phyloP scores from a whole-genome alignment of 306 rosid genomes.

The Prunus persica region DNA sequence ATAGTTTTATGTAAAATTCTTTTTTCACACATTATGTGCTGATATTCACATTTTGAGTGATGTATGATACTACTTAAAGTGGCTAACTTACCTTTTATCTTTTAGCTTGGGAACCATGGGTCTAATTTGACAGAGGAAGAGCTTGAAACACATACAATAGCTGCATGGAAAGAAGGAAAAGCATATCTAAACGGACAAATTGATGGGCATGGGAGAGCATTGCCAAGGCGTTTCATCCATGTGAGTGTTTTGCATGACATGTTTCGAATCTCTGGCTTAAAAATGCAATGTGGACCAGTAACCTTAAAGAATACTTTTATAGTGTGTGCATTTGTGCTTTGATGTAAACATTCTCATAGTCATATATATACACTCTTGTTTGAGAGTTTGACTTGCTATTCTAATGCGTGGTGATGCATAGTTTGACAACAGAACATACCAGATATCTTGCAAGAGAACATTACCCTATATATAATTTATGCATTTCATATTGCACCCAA shows the following conservation, averaged over 20 bases:
- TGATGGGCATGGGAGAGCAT: constrained; percentile 60
- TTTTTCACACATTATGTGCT: background rate
- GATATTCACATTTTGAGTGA: background rate
- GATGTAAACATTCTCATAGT: background rate
- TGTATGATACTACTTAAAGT: constrained; percentile 16
- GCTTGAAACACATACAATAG: constrained; percentile 95
- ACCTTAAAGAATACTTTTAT: background rate
- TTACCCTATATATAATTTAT: background rate
- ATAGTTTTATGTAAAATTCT: constrained; percentile 1
- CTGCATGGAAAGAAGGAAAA: constrained; percentile 98
- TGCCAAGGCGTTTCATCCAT: constrained; percentile 61
- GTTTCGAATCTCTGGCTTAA: constrained; percentile 1
- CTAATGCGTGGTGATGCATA: background rate
- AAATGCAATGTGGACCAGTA: constrained; percentile 1
- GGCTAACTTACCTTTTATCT: constrained; percentile 27
- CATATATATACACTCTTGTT: background rate
- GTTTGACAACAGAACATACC: background rate
- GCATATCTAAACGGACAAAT: constrained; percentile 63
- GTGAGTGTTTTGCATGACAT: constrained; percentile 50
- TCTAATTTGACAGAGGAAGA: constrained; percentile 96
- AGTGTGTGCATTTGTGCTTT: background rate
- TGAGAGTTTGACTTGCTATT: background rate
- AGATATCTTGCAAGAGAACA: background rate
- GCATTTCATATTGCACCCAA: background rate
- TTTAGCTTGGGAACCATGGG: constrained; percentile 91